Percentiles rank a stretch among this genome's conserved stretches.
These are phyloP conservation scores for Penicillium sp. DNA, from an alignment of 2,329 filamentous ascomycete genomes.

Conservation along the genomic window DNA sequence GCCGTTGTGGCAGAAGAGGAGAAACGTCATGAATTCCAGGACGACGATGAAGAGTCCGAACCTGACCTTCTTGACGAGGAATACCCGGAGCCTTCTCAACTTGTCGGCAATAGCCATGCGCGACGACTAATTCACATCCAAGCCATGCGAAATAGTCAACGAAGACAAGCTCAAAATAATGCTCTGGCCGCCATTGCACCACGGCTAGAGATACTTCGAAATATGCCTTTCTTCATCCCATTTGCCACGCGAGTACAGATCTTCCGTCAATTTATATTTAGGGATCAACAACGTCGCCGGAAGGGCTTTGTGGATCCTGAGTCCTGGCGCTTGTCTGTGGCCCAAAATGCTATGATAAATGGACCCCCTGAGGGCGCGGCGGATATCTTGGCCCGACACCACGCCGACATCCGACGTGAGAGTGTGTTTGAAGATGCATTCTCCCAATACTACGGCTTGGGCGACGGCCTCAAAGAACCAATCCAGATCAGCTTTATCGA, in stretches of 20 bases:
- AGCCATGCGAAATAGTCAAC: conserved; percentile 62
- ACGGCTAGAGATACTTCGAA: conserved; percentile 83
- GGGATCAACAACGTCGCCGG: conserved; percentile 74
- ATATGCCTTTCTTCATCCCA: conserved; percentile 96
- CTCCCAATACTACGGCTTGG: conserved; percentile 75
- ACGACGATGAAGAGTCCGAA: conserved; percentile 61
- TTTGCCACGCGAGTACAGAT: conserved; percentile 89
- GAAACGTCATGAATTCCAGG: conserved; percentile 66
- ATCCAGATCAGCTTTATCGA: conserved; percentile 97
- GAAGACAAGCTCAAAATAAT: conserved; percentile 66
- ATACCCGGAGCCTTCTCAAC: conserved; percentile 35
- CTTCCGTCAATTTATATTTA: conserved; percentile 84
- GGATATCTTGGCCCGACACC: conserved; percentile 58
- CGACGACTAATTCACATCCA: conserved; percentile 65
- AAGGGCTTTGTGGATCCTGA: conserved; percentile 70
- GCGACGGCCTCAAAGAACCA: conserved; percentile 83
- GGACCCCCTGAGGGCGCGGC: conserved; percentile 39
- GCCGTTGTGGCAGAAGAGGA: conserved; percentile 88
- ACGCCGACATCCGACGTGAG: conserved; percentile 76
- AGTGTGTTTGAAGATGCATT: conserved; percentile 84
- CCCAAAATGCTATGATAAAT: conserved; percentile 45
- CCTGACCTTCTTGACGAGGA: conserved; percentile 45
- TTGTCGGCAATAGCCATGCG: conserved; percentile 60
- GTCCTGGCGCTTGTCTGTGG: conserved; percentile 66
- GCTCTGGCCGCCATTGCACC: conserved; percentile 78